Conservation (phyloP, 345 rosid species). For the Melastoma malabathricum region DNA sequence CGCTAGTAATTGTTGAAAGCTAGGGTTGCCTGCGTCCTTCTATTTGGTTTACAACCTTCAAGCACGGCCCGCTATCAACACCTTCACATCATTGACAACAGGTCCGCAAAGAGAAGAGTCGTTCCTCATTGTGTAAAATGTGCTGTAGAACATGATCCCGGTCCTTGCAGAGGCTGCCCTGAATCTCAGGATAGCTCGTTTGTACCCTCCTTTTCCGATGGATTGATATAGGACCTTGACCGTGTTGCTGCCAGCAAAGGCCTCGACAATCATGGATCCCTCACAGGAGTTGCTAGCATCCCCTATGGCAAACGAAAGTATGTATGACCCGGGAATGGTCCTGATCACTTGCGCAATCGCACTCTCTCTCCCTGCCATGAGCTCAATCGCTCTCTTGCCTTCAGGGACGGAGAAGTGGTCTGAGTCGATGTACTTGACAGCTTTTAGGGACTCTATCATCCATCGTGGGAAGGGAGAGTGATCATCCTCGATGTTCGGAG, state of each 20-base stretch:
- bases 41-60: slow-evolving; percentile 6
- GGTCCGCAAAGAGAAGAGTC: slow-evolving; percentile 81
- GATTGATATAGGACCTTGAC: slow-evolving; percentile 52
- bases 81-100: slow-evolving; percentile 53
- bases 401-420: slow-evolving; percentile 56
- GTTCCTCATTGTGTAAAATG: slow-evolving; percentile 57
- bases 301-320: slow-evolving; percentile 48
- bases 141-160: slow-evolving; percentile 54
- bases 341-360: slow-evolving; percentile 55
- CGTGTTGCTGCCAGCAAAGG: slow-evolving; percentile 47
- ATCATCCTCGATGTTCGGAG: slow-evolving; percentile 67
- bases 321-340: slow-evolving; percentile 43
- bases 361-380: slow-evolving; percentile 80
- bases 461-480: slow-evolving; percentile 75
- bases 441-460: slow-evolving; percentile 77
- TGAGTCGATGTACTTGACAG: slow-evolving; percentile 64
- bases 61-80: slow-evolving; percentile 30
- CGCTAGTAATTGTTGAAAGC: no score
- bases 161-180: slow-evolving; percentile 36
- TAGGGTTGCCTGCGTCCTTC: no score
- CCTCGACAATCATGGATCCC: slow-evolving; percentile 65
- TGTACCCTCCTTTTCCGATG: slow-evolving; percentile 65
- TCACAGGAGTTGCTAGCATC: slow-evolving; percentile 60
- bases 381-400: slow-evolving; percentile 58
- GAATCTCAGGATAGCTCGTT: slow-evolving; percentile 31